Base-by-base conservation (phyloP, 2,329 filamentous ascomycete genomes). In the Monosporascus sp. region DNA sequence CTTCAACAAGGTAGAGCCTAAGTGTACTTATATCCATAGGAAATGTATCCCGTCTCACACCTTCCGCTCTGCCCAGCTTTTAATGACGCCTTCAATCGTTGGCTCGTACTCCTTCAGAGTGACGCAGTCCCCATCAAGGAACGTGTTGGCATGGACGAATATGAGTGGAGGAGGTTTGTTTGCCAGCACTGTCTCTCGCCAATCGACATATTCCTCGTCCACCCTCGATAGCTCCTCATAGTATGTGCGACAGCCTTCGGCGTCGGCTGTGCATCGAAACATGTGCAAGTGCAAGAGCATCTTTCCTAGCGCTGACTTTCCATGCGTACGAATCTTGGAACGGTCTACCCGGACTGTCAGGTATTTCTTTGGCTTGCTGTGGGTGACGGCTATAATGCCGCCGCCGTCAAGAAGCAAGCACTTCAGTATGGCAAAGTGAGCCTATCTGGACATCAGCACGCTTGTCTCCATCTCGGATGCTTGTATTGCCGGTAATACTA, bases 131-230 rank as follows among this genome's bases (percentile, higher is more conserved):
- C 56, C 69, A 0, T 65, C 57, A 0, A 74, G 41, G 51, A 73
- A 73, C 1, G 83, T 87, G 62, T 85, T 87, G 1, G 81, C 79
- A 63, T 87, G 83, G 39, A 84, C 81, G 67, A 84, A 86, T n/a
- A 82, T 74, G 65, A 82, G 76, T 37, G 79, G 70, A 2, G 82
- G 80, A 54, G 77, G 77, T 63, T 81, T 80, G 60, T 80, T 79
- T 45, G 70, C 70, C 52, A 85, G 63, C 6, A 87, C 81, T 22
- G 79, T 77, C 25, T 80, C 73, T 52, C 83, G 66, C 62, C 83
- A 80, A 59, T 73, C 57, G 65, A 82, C 60, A 70, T 70, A 80
- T 47, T 79, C 74, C 24, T 64, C 69, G 15, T 81, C 75, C 3
- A 87, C 83, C 14, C 64, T 66, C 0, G 80, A 82, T 41, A 85